Percentiles rank a stretch among this genome's conserved stretches.
These are phyloP conservation scores for Phaeosphaeriaceae sp. DNA, from an alignment of 2,329 filamentous ascomycete species.

Conservation along the genomic window DNA sequence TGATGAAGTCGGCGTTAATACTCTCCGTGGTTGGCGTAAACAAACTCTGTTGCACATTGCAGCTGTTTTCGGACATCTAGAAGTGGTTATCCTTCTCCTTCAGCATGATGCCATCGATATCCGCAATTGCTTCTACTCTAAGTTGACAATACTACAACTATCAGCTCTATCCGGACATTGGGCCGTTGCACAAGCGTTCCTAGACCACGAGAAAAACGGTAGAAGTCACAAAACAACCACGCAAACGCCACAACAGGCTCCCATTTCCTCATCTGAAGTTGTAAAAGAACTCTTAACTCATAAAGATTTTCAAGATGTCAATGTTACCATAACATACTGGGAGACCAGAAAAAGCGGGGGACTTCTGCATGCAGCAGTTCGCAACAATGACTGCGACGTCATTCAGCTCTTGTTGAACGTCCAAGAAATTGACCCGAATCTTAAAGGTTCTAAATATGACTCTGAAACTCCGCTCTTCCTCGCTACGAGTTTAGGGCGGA, in stretches of 20 bases:
- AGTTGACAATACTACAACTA: not conserved
- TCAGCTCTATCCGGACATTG: not conserved
- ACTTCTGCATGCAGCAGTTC: slow-evolving; percentile 4
- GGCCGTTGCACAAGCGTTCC: not conserved
- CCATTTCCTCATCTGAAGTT: not conserved
- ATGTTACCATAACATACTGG: not conserved
- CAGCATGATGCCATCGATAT: not conserved
- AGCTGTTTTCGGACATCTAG: not conserved
- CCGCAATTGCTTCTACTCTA: not conserved
- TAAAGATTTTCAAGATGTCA: not conserved
- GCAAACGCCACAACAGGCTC: not conserved
- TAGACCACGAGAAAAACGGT: not conserved
- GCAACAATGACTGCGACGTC: not conserved
- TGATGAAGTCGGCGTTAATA: no score
- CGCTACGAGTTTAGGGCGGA: not conserved
- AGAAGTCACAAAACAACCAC: not conserved
- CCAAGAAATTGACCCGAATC: slow-evolving; percentile 4
- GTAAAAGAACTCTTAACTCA: not conserved
- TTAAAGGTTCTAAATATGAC: not conserved
- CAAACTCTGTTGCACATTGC: not conserved
- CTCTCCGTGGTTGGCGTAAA: no score
- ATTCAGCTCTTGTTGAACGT: slow-evolving; percentile 1
- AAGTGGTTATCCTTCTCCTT: not conserved
- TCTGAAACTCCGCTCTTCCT: not conserved
- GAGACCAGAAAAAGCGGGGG: not conserved